Evolutionary conservation across 1,284 basidiomycete species (phyloP).

Genomic region (Ustilago crameri): DNA sequence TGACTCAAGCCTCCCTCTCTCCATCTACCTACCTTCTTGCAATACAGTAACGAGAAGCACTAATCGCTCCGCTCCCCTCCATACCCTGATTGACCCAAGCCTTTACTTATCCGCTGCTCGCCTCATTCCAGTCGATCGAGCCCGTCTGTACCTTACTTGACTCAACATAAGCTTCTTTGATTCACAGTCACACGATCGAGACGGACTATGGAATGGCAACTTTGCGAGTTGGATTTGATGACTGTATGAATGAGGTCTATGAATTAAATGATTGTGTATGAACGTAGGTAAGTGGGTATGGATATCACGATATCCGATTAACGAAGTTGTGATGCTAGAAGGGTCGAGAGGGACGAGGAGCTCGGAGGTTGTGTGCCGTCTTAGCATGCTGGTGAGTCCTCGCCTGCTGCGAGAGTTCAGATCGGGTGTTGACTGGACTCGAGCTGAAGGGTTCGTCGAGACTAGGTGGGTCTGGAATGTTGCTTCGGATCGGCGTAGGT

Average conservation of each 20-base stretch:
- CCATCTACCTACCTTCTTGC: neutral
- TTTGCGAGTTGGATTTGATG: neutral
- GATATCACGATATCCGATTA: too few species aligned
- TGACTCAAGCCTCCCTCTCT: neutral
- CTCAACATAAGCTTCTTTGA: neutral
- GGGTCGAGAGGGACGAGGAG: neutral
- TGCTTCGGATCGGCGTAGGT: neutral
- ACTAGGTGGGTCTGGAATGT: slow-evolving; percentile 9
- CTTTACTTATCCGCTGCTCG: neutral
- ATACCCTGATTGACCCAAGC: neutral
- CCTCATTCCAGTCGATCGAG: neutral
- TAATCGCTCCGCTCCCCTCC: neutral
- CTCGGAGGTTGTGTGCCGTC: neutral
- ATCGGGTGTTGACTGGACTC: slow-evolving; percentile 22
- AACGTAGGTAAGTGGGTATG: too few species aligned
- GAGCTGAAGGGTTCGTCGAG: slow-evolving; percentile 45
- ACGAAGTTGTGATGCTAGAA: too few species aligned
- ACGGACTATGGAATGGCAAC: neutral
- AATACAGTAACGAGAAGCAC: slow-evolving; percentile 8
- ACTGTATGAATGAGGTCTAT: neutral
- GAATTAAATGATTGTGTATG: neutral
- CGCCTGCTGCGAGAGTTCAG: slow-evolving; percentile 27
- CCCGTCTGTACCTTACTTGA: neutral
- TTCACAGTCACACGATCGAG: too few species aligned
- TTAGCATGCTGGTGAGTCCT: slow-evolving; percentile 27